A percentile compares a stretch with the other conserved stretches of the same genome.
Conservation (phyloP, 2,329 filamentous ascomycete genomes). For the Chaetomium sp. region DNA sequence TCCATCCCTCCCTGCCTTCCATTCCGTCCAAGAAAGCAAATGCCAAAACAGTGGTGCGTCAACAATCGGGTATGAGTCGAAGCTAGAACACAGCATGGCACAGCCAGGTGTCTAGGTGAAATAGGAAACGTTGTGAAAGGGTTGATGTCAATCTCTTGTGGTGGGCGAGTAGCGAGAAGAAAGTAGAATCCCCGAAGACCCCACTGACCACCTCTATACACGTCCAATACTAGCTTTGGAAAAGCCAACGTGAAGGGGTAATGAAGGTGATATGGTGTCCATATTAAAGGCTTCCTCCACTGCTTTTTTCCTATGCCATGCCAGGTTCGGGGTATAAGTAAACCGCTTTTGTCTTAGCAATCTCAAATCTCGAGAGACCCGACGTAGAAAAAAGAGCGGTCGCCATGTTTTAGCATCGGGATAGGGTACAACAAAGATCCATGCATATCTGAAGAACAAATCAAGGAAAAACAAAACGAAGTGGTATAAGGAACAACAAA, state of each 20-base stretch:
- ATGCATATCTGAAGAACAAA: slow-evolving; percentile 3
- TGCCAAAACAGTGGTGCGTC: slow-evolving; percentile 38
- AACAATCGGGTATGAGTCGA: slow-evolving; percentile 40
- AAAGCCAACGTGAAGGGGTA: slow-evolving; percentile 1
- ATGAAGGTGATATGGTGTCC: slow-evolving; percentile 3
- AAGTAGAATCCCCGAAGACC: slow-evolving; percentile 10
- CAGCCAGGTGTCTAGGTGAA: slow-evolving; percentile 35
- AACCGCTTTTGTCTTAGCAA: slow-evolving; percentile 30
- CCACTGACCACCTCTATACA: slow-evolving; percentile 26
- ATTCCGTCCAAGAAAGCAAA: slow-evolving; percentile 31
- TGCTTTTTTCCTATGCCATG: slow-evolving; percentile 30
- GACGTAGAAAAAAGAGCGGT: slow-evolving; percentile 10
- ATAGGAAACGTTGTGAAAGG: neutral
- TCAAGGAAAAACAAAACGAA: slow-evolving; percentile 1
- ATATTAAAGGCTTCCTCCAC: slow-evolving; percentile 26
- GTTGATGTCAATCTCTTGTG: slow-evolving; percentile 1
- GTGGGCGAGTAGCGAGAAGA: neutral
- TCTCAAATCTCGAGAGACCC: slow-evolving; percentile 12
- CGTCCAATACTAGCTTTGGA: slow-evolving; percentile 15
- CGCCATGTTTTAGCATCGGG: slow-evolving; percentile 18
- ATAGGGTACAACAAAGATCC: slow-evolving; percentile 18
- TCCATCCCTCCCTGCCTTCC: slow-evolving; percentile 27
- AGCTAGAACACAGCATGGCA: slow-evolving; percentile 37
- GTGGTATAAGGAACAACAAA: slow-evolving; percentile 26
- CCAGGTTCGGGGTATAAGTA: slow-evolving; percentile 41